Evolutionary conservation across 2,329 filamentous ascomycete genomes (phyloP).

Genomic region (Trichoderma atrobrunneum): DNA sequence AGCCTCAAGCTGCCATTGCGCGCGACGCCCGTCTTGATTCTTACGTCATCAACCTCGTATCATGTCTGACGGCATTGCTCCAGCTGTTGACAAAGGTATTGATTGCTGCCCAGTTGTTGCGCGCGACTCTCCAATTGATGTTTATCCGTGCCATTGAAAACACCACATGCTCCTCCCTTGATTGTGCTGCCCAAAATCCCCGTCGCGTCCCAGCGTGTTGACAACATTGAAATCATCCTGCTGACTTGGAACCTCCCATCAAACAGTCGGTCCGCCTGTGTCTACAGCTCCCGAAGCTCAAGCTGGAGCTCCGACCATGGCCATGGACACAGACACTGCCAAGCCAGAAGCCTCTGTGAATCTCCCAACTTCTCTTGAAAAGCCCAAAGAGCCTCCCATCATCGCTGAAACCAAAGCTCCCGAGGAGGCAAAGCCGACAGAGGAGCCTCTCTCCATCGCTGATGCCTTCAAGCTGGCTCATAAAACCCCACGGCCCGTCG

Average conservation of each 20-base stretch:
- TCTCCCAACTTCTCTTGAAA: conserved; percentile 20
- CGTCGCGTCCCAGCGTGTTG: neutral
- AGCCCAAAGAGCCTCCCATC: conserved; percentile 5
- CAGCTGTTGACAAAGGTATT: conserved; percentile 38
- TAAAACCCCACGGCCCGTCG: conserved; percentile 34
- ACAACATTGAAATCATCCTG: neutral
- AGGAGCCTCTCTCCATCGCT: conserved; percentile 1
- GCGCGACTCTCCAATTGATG: conserved; percentile 6
- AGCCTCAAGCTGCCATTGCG: neutral
- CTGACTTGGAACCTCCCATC: conserved; percentile 4
- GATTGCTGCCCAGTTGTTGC: conserved; percentile 18
- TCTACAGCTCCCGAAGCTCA: conserved; percentile 30
- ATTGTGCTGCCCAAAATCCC: neutral
- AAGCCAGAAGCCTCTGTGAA: conserved; percentile 17
- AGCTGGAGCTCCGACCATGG: conserved; percentile 29
- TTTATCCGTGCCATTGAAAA: neutral
- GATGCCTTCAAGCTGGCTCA: conserved; percentile 4
- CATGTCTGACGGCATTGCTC: conserved; percentile 37
- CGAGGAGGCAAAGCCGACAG: neutral
- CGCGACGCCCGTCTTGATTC: conserved; percentile 12
- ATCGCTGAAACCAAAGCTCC: conserved; percentile 8
- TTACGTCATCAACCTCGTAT: conserved; percentile 34
- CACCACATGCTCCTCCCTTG: neutral
- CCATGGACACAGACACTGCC: conserved; percentile 27
- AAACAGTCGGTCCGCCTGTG: conserved; percentile 31